Conservation (phyloP, 768 basidiomycete genomes). For the Calocybe indica region DNA sequence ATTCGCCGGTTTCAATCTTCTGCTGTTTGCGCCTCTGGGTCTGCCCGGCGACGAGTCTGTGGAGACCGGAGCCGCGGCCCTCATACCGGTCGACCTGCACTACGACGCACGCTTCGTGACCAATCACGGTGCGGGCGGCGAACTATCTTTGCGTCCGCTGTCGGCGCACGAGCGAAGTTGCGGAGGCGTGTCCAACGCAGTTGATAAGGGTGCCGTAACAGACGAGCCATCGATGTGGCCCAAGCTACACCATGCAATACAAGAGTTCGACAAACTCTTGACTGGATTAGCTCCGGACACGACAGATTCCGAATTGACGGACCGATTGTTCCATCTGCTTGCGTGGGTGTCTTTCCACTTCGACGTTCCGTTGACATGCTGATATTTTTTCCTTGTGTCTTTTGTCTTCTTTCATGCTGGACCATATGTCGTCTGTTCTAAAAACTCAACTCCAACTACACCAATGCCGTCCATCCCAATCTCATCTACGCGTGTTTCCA, state of each 20-base stretch:
- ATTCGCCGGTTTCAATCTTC: constrained; percentile 80
- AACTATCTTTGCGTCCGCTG: constrained; percentile 49
- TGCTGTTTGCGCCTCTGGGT: constrained; percentile 50
- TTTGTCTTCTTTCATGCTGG: no score
- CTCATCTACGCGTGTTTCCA: no score
- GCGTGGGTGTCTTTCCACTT: constrained; percentile 44
- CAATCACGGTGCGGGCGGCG: constrained; percentile 66
- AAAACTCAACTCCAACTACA: not conserved
- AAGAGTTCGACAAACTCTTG: constrained; percentile 39
- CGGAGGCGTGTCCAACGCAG: constrained; percentile 71
- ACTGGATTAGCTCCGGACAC: constrained; percentile 26
- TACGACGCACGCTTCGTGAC: constrained; percentile 58
- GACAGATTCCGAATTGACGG: constrained; percentile 48
- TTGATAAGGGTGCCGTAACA: constrained; percentile 30
- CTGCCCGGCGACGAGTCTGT: constrained; percentile 11
- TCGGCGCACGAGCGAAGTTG: constrained; percentile 38
- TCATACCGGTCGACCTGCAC: constrained; percentile 15
- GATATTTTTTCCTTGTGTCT: constrained; percentile 7
- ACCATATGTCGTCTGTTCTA: no score
- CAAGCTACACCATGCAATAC: constrained; percentile 60
- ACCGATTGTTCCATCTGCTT: constrained; percentile 59
- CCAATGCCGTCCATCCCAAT: constrained; percentile 2
- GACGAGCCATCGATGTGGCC: constrained; percentile 62
- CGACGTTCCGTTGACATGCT: constrained; percentile 17
- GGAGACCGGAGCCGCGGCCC: no score